Evolutionary conservation across 345 rosid genomes (phyloP), one percentile per base, ranked within the genome.

Genomic region (Anastatica hierochuntica): DNA sequence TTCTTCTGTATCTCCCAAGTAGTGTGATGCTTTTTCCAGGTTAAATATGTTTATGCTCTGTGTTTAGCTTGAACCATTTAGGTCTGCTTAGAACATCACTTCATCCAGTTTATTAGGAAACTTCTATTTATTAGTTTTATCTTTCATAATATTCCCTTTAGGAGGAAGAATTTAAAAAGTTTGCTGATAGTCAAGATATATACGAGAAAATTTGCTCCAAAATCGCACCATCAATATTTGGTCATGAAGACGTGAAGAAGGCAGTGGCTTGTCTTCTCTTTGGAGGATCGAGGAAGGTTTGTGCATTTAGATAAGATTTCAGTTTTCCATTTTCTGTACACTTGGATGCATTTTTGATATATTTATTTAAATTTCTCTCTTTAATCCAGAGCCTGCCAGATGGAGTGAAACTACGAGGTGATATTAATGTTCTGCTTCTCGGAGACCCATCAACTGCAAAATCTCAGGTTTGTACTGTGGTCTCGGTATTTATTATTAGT

Each of bases 391-490:
- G 68, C 70, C 72, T 92, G 71, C 96, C 95, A 1, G 96, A 88
- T 68, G 96, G 96, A 40, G 98, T 88, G 43, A 88, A 74, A 68
- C 79, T 92, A 59, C 76, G 98, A 72, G 98, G 98, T 55, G 95
- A 92, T 72, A 83, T 92, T 59, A 92, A 88, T 67, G 94, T 92
- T 58, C 63, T 92, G 81, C 88, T 85, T 70, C 65, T 88, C 50
- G 96, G 98, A 33, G 98, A 92, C 62, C 95, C 98, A 42, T 92
- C 98, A 34, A 92, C 98, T 37, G 95, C 96, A 43, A 92, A 92
- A 67, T 92, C 98, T 49, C 98, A 92, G 88, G 96, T 85, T 49
- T 45, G 53, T 54, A 31, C 14, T 2, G 16, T 6, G 14, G 23
- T 44, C 33, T 40, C 47, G 0, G 2, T 2, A 3, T 7, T 31